Conservation (phyloP, 2,329 filamentous ascomycete genomes). For the Penicillium corylophilum region DNA sequence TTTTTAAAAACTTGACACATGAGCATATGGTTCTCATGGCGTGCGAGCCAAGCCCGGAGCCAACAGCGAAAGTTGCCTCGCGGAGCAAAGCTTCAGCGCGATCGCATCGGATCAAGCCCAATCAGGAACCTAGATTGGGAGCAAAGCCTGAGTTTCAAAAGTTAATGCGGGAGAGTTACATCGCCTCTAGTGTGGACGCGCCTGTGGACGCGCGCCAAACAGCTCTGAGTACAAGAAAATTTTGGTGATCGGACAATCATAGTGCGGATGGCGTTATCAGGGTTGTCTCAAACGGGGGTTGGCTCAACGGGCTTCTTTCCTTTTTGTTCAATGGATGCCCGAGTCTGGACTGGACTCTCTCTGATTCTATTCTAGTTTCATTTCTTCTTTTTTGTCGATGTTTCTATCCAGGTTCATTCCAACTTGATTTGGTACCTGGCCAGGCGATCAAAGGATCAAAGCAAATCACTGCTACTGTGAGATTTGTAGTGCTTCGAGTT, state of each 20-base stretch:
- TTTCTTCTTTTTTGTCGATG: background rate
- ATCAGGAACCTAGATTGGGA: background rate
- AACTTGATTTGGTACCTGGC: background rate
- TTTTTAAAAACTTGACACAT: background rate
- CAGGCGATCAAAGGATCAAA: background rate
- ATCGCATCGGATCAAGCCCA: slow-evolving; percentile 3
- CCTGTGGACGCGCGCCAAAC: background rate
- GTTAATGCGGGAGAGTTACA: slow-evolving; percentile 3
- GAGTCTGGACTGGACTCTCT: background rate
- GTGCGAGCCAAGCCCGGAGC: slow-evolving; percentile 7
- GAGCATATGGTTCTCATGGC: background rate
- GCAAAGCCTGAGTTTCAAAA: background rate
- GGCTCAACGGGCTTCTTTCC: background rate
- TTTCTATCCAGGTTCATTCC: background rate
- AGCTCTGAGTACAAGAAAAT: background rate
- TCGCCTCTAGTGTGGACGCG: too few species aligned
- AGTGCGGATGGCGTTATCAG: slow-evolving; percentile 22
- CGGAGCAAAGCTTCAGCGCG: background rate
- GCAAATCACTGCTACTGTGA: background rate
- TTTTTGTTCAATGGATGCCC: background rate
- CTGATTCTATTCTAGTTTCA: background rate
- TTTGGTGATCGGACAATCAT: slow-evolving; percentile 3
- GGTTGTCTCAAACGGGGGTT: slow-evolving; percentile 2
- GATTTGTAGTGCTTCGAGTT: background rate
- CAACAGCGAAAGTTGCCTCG: slow-evolving; percentile 1